phyloP scores from a whole-genome alignment of 768 basidiomycete species.

The Tricholomella constricta region DNA sequence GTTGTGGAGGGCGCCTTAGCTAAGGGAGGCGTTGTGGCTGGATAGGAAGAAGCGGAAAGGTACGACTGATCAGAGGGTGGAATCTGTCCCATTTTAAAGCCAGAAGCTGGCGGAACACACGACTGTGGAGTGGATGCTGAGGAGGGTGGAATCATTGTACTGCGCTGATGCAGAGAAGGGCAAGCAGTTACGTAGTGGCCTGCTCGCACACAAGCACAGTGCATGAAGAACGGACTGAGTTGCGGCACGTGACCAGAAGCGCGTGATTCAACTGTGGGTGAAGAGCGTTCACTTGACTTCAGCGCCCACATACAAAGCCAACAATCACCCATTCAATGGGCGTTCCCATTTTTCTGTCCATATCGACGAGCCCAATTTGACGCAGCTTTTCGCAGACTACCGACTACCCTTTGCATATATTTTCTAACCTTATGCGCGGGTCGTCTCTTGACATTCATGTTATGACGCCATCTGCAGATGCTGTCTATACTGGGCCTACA shows the following conservation, averaged over 20 bases:
- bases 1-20: neutral
- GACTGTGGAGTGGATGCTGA: constrained; percentile 16
- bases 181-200: too few relatives aligned
- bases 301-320: too few relatives aligned
- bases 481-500: constrained; percentile 44
- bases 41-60: constrained; percentile 12
- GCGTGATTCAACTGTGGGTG: too few relatives aligned
- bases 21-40: constrained; percentile 6
- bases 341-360: neutral
- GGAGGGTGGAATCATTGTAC: constrained; percentile 12
- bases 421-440: constrained; percentile 59
- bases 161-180: too few relatives aligned
- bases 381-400: constrained; percentile 44
- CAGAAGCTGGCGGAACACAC: constrained; percentile 5
- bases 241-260: too few relatives aligned
- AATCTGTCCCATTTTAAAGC: constrained; percentile 11
- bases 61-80: constrained; percentile 15
- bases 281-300: too few relatives aligned
- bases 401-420: constrained; percentile 53
- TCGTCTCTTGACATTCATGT: constrained; percentile 41
- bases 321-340: too few relatives aligned
- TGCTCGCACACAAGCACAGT: too few relatives aligned
- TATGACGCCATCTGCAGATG: constrained; percentile 24
- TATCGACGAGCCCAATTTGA: too few relatives aligned
- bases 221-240: too few relatives aligned